phyloP scores from a whole-genome alignment of 139 green algal genomes.

The Penium margaritaceum region DNA sequence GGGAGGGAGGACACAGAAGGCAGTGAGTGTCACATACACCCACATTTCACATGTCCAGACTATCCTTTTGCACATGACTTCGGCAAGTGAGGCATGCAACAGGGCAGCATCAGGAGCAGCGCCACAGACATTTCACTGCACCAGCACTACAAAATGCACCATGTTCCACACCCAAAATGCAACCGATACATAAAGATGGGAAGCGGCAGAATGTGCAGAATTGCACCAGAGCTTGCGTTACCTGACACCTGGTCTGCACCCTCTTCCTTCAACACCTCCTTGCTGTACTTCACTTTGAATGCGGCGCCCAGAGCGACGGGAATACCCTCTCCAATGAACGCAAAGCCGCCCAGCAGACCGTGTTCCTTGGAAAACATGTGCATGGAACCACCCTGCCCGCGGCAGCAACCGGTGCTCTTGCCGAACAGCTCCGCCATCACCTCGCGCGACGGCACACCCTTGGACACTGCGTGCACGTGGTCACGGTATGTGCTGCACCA shows the following conservation, averaged over 20 bases:
- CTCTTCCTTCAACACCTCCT: constrained; percentile 75
- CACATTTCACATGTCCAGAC: too few relatives aligned
- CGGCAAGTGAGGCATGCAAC: too few relatives aligned
- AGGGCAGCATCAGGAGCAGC: too few relatives aligned
- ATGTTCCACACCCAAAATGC: too few relatives aligned
- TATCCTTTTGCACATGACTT: too few relatives aligned
- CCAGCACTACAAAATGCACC: too few relatives aligned
- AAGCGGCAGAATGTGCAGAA: too few relatives aligned
- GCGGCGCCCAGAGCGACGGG: constrained; percentile 85
- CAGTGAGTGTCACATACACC: too few relatives aligned
- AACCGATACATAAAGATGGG: too few relatives aligned
- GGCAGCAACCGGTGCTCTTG: constrained; percentile 91
- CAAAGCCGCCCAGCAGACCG: constrained; percentile 86
- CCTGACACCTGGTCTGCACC: constrained; percentile 54
- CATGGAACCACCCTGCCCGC: constrained; percentile 92
- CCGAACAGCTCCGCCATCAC: constrained; percentile 98
- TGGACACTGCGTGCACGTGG: constrained; percentile 91
- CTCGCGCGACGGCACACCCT: constrained; percentile 70
- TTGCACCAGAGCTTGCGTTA: too few relatives aligned
- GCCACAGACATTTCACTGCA: too few relatives aligned
- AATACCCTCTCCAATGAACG: constrained; percentile 97
- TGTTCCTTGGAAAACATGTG: constrained; percentile 91
- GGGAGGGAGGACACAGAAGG: too few relatives aligned
- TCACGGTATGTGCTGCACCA: constrained; percentile 96
- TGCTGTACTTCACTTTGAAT: constrained; percentile 79